Percentiles rank a stretch among this genome's conserved stretches.
Conservation (phyloP, 164 flowering plant species). For the Aristolochia fimbriata region DNA sequence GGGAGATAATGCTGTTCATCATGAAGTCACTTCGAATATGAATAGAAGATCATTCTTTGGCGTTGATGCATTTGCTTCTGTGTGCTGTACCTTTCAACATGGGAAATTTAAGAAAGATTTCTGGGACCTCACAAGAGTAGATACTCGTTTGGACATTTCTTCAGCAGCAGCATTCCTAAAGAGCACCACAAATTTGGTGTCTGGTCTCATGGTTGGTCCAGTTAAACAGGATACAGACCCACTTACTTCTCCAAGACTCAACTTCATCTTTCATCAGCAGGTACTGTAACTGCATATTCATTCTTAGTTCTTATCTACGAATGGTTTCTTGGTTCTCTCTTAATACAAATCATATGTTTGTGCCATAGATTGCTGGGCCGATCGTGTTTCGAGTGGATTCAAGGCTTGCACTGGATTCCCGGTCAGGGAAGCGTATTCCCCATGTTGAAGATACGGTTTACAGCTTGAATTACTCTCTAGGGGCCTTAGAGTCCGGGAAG, state of each 20-base stretch:
- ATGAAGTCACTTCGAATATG: slow-evolving; percentile 2
- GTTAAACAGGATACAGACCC: slow-evolving; percentile 18
- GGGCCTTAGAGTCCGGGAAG: slow-evolving; percentile 58
- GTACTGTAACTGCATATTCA: slow-evolving; percentile 18
- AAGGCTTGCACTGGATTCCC: slow-evolving; percentile 32
- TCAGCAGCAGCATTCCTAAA: slow-evolving; percentile 57
- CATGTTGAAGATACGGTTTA: slow-evolving; percentile 55
- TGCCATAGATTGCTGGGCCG: slow-evolving; percentile 69
- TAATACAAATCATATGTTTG: not conserved
- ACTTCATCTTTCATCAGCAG: slow-evolving; percentile 80
- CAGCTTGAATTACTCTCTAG: slow-evolving; percentile 67
- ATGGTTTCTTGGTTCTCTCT: too few species aligned
- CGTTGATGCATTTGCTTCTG: slow-evolving; percentile 74
- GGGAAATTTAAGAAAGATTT: slow-evolving; percentile 54
- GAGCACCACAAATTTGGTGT: slow-evolving; percentile 20
- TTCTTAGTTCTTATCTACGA: not conserved
- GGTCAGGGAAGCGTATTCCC: slow-evolving; percentile 21
- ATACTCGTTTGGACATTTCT: slow-evolving; percentile 69
- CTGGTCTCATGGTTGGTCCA: slow-evolving; percentile 22
- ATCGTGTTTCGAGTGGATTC: slow-evolving; percentile 71
- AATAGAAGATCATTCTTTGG: slow-evolving; percentile 29
- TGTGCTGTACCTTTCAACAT: slow-evolving; percentile 62
- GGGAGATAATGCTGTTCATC: slow-evolving; percentile 11
- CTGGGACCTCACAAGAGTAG: slow-evolving; percentile 68
- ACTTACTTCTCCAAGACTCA: slow-evolving; percentile 59